Percentiles rank a stretch among this genome's conserved stretches.
Evolutionary conservation across 164 flowering plant genomes (phyloP).

Genomic region (Chloranthus sessilifolius): DNA sequence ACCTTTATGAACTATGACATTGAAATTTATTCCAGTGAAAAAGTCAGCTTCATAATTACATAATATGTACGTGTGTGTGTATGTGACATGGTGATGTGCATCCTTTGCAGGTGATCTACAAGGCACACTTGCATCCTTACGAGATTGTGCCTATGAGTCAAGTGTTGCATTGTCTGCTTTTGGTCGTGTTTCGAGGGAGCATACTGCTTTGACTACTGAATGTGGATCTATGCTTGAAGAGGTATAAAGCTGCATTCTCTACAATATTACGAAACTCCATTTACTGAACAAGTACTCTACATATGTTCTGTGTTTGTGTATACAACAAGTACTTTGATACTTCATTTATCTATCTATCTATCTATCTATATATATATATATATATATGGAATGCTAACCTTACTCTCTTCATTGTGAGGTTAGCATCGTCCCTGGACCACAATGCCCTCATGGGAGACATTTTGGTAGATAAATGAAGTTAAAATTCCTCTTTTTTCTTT

Average conservation of each 20-base stretch:
- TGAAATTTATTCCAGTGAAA: too few species aligned
- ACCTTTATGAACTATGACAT: background rate
- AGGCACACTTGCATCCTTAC: slow-evolving; percentile 68
- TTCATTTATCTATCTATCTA: too few species aligned
- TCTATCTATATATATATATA: too few species aligned
- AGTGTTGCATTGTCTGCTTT: slow-evolving; percentile 72
- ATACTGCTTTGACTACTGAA: slow-evolving; percentile 94
- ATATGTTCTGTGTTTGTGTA: background rate
- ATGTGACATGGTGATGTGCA: slow-evolving; percentile 4
- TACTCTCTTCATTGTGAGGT: too few species aligned
- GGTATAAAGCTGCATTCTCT: slow-evolving; percentile 34
- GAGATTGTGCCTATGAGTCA: slow-evolving; percentile 76
- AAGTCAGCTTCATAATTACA: too few species aligned
- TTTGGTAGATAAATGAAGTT: too few species aligned
- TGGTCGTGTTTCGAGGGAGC: slow-evolving; percentile 56
- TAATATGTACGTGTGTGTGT: background rate
- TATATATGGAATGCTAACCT: too few species aligned
- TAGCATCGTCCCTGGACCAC: too few species aligned
- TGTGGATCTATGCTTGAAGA: slow-evolving; percentile 99
- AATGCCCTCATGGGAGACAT: too few species aligned
- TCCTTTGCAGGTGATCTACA: slow-evolving; percentile 69
- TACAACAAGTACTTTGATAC: background rate
- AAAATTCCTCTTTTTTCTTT: too few species aligned
- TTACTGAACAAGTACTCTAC: background rate
- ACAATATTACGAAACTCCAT: background rate